These are phyloP conservation scores for Pueraria montana DNA, from an alignment of 306 rosid species.

Conservation along the genomic window DNA sequence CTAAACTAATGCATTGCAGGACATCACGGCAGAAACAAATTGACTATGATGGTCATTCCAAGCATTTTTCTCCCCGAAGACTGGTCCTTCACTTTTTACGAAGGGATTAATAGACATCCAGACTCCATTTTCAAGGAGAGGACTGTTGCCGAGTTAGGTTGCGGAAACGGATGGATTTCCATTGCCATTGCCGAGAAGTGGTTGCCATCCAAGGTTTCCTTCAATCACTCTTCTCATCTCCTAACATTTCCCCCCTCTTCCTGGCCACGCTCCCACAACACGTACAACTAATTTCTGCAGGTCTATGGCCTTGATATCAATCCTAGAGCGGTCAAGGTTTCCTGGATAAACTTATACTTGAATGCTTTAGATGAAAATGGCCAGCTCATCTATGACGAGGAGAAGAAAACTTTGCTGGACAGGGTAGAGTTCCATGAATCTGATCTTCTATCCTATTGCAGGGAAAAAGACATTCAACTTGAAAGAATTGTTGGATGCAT, in stretches of 20 bases:
- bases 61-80: constrained; percentile 96
- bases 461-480: constrained; percentile 78
- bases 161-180: constrained; percentile 99
- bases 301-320: constrained; percentile 97
- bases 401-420: constrained; percentile 88
- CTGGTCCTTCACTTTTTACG: constrained; percentile 96
- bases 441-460: constrained; percentile 86
- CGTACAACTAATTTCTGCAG: constrained; percentile 51
- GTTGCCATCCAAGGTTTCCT: constrained; percentile 85
- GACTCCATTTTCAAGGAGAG: constrained; percentile 91
- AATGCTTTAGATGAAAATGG: constrained; percentile 91
- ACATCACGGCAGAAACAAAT: constrained; percentile 76
- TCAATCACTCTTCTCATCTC: background rate
- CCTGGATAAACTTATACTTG: constrained; percentile 90
- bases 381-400: constrained; percentile 75
- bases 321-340: constrained; percentile 90
- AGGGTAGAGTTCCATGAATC: constrained; percentile 97
- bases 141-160: constrained; percentile 88
- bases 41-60: constrained; percentile 96
- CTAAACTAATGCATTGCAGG: constrained; percentile 60
- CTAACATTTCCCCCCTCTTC: background rate
- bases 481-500: constrained; percentile 99
- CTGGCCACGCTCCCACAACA: background rate
- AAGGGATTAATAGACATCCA: constrained; percentile 87
- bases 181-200: constrained; percentile 96